Base-by-base conservation (phyloP, 1,284 basidiomycete genomes). In the Amylostereum chailletii region DNA sequence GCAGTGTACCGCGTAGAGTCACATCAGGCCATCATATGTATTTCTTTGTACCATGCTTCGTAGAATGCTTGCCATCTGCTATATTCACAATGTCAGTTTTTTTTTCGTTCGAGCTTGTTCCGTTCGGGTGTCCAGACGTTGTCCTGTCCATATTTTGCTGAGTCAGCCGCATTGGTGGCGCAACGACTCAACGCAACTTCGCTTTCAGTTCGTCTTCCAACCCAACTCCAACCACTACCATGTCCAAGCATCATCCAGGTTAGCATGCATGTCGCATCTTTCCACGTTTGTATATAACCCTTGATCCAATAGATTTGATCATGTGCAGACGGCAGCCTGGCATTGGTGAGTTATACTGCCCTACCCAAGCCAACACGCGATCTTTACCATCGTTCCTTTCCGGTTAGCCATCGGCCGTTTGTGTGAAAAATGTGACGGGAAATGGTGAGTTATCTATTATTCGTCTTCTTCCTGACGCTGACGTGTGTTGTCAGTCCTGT, bases 401-500 rank as follows among this genome's bases (percentile, higher is more conserved):
- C 8, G 30, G 2, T 3, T 36, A 94, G 92, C 95, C 43, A 94
- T 98, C 58, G 96, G 96, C 31, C 86, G 96, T 60, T 77, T 97
- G 47, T 99, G 96, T 68, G 96, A 99, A 70, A 98, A 98, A 67
- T 97, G 94, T 63, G 96, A 99, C 65, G 96, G 96, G 47, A 98
- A 98, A 81, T 99, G 95, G 94, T 94, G 58, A 57, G 83, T 49
- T 31, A 19, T 27, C 11, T 34, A 29, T 46, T 34, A 30, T 19
- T 10, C 33, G 4, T 42, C 10, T 36, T 19, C 19, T 19, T 19
- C 9, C 10, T 27, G 9, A 29, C 8, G 6, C 33, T 53, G 31
- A 48, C 34, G 8, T 38, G 34, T 29, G 19, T 19, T 19, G 29
- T 45, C 50, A 97, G 95, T 67, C 96, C 96, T 7, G 91, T 99